These are phyloP conservation scores for Pleurotus sapidus DNA, from an alignment of 768 basidiomycete species.

Conservation along the genomic window DNA sequence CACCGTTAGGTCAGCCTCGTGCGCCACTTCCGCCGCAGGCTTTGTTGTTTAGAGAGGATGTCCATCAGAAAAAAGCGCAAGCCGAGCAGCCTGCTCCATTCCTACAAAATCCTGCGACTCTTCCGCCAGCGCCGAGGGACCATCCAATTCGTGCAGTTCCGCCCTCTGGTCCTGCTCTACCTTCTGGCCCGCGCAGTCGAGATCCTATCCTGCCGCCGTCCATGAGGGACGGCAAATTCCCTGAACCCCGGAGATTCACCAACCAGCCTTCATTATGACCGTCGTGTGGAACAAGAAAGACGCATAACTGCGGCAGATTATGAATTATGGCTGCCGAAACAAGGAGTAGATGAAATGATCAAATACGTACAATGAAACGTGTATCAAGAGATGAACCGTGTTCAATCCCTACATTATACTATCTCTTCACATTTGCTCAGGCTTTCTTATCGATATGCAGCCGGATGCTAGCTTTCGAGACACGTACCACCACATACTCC, in stretches of 20 bases:
- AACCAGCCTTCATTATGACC: slow-evolving; percentile 7
- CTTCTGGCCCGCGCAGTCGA: not conserved
- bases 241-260: not conserved
- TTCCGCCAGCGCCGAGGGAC: slow-evolving; percentile 1
- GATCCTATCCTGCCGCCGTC: not conserved
- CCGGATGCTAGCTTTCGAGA: too few species aligned
- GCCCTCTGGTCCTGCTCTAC: not conserved
- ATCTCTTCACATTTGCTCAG: too few species aligned
- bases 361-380: too few species aligned
- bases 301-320: slow-evolving; percentile 7
- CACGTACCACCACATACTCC: too few species aligned
- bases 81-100: not conserved
- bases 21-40: slow-evolving; percentile 43
- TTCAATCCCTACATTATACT: too few species aligned
- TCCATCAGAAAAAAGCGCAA: slow-evolving; percentile 9
- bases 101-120: not conserved
- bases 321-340: too few species aligned
- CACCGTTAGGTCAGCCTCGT: slow-evolving; percentile 28
- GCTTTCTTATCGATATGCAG: too few species aligned
- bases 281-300: not conserved
- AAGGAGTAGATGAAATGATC: too few species aligned
- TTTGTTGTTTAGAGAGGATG: slow-evolving; percentile 30
- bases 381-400: too few species aligned
- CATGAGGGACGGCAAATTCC: not conserved
- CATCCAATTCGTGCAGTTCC: not conserved